Conservation (phyloP, 306 rosid species). For the Arachis stenosperma region DNA sequence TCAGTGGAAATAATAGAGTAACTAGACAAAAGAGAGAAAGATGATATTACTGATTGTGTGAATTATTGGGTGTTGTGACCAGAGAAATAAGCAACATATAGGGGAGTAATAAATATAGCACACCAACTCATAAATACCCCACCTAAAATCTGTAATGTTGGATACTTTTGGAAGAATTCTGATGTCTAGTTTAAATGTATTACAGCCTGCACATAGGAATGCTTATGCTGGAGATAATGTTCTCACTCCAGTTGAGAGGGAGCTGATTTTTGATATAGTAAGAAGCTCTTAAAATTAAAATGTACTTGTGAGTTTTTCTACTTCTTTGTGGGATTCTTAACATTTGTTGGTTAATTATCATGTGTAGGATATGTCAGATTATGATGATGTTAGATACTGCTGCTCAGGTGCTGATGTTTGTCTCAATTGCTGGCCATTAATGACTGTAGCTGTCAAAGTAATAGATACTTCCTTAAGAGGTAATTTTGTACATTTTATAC, state of each 20-base stretch:
- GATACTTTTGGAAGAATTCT: no score
- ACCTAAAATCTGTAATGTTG: no score
- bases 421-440: constrained; percentile 92
- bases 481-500: no score
- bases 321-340: constrained; percentile 1
- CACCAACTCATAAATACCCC: no score
- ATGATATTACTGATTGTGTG: no score
- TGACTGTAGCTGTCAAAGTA: constrained; percentile 92
- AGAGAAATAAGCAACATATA: no score
- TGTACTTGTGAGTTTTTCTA: neutral
- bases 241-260: constrained; percentile 88
- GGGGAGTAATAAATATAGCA: no score
- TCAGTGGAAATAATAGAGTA: no score
- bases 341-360: constrained; percentile 11
- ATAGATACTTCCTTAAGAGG: constrained; percentile 37
- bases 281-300: constrained; percentile 41
- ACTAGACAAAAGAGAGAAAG: no score
- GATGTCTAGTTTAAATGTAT: constrained; percentile 3
- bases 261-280: constrained; percentile 84
- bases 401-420: constrained; percentile 97
- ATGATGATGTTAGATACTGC: constrained; percentile 93
- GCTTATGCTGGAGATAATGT: constrained; percentile 86
- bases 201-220: constrained; percentile 84
- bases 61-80: no score
- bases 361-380: constrained; percentile 84